Conservation (phyloP, 140 eudicot genomes). For the Oenanthe javanica region DNA sequence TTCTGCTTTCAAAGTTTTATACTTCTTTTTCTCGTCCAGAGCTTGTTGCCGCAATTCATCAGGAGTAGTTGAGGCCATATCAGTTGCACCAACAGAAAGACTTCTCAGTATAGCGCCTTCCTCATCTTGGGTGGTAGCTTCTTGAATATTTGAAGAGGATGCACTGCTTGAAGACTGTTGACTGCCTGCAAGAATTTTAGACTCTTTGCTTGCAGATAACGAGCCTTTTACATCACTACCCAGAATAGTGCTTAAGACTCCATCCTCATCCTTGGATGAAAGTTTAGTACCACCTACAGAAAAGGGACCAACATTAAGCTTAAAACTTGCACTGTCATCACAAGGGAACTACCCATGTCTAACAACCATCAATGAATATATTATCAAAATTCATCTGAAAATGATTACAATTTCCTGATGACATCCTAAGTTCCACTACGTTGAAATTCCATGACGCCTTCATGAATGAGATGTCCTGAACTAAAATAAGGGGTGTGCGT, state of each 20-base stretch:
- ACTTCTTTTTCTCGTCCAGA: constrained; percentile 62
- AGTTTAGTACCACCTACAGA: constrained; percentile 51
- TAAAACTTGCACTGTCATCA: not conserved
- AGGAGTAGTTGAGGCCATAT: constrained; percentile 48
- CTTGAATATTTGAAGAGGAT: constrained; percentile 30
- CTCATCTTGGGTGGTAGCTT: constrained; percentile 9
- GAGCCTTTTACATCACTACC: constrained; percentile 27
- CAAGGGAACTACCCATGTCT: not conserved
- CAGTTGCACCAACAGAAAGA: constrained; percentile 26
- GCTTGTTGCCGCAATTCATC: constrained; percentile 85
- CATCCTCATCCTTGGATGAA: constrained; percentile 51
- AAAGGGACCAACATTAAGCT: constrained; percentile 4
- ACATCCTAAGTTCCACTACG: not conserved
- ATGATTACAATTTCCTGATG: not conserved
- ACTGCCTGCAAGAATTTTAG: constrained; percentile 15
- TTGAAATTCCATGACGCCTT: not conserved
- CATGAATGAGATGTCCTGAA: not conserved
- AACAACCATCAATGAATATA: not conserved
- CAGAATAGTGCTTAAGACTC: constrained; percentile 34
- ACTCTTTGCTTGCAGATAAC: constrained; percentile 25
- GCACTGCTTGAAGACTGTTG: constrained; percentile 29
- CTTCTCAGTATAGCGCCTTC: constrained; percentile 23
- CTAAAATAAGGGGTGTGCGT: not conserved
- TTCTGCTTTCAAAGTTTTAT: constrained; percentile 60
- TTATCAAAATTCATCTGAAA: not conserved